Evolutionary conservation across 805 yeast genomes (phyloP).

Genomic region (Nakazawaea populi): DNA sequence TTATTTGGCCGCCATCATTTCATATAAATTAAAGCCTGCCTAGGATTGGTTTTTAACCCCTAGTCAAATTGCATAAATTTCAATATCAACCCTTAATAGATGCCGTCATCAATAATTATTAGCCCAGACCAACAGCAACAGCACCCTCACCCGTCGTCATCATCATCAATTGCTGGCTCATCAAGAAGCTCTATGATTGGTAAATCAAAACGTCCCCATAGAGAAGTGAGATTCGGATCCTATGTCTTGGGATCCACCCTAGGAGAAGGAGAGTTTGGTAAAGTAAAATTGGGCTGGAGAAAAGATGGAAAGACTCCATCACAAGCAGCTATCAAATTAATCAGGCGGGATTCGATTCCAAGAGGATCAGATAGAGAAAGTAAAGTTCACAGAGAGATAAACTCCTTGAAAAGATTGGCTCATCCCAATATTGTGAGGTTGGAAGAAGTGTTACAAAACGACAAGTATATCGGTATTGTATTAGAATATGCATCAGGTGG

Average conservation of each 20-base stretch:
- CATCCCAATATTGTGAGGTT: slow-evolving; percentile 93
- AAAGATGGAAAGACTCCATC: slow-evolving; percentile 72
- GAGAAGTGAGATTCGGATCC: slow-evolving; percentile 82
- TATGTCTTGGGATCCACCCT: slow-evolving; percentile 88
- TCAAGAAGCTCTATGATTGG: slow-evolving; percentile 13
- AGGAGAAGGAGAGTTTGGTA: slow-evolving; percentile 98
- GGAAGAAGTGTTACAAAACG: slow-evolving; percentile 90
- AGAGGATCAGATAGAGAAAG: slow-evolving; percentile 81
- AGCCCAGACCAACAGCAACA: not conserved
- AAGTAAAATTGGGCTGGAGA: slow-evolving; percentile 95
- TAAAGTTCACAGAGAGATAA: slow-evolving; percentile 89
- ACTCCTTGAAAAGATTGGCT: slow-evolving; percentile 75
- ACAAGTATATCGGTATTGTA: slow-evolving; percentile 93
- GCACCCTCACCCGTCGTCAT: not conserved
- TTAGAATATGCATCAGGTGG: slow-evolving; percentile 97
- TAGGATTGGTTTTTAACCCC: not conserved
- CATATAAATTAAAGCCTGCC: no score
- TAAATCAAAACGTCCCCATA: slow-evolving; percentile 32
- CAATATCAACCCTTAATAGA: not conserved
- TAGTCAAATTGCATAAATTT: not conserved
- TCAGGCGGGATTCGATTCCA: slow-evolving; percentile 83
- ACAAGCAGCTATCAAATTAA: slow-evolving; percentile 91
- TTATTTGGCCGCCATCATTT: not conserved
- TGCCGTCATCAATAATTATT: no score
- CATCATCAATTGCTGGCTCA: not conserved